Evolutionary conservation across 768 basidiomycete genomes (phyloP).

Genomic region (Termitomyces bulborhizus): DNA sequence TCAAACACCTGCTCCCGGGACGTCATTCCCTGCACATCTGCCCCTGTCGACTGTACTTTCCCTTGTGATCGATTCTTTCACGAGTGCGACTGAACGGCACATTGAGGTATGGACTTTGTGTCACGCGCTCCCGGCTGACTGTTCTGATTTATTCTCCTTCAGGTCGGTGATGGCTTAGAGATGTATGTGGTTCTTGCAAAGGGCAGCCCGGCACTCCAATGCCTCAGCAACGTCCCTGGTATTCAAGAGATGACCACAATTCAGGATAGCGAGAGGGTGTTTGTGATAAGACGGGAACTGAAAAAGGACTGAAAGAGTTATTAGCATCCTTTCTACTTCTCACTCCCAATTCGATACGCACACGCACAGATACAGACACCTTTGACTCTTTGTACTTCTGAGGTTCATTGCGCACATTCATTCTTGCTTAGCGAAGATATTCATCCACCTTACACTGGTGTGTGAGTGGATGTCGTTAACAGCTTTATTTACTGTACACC

Average conservation of each 20-base stretch:
- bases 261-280: slow-evolving; percentile 67
- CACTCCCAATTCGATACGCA: slow-evolving; percentile 10
- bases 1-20: slow-evolving; percentile 69
- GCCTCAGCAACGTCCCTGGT: slow-evolving; percentile 47
- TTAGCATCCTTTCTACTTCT: slow-evolving; percentile 5
- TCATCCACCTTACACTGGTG: background rate
- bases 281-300: slow-evolving; percentile 69
- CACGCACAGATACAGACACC: slow-evolving; percentile 16
- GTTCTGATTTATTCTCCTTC: slow-evolving; percentile 9
- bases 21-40: slow-evolving; percentile 73
- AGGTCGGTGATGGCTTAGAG: slow-evolving; percentile 96
- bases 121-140: slow-evolving; percentile 6
- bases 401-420: background rate
- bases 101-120: slow-evolving; percentile 66
- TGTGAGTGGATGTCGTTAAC: background rate
- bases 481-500: slow-evolving; percentile 1
- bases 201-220: slow-evolving; percentile 50
- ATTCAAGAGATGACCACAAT: slow-evolving; percentile 58
- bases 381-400: slow-evolving; percentile 5
- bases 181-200: slow-evolving; percentile 81
- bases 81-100: slow-evolving; percentile 95
- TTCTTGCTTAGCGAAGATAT: background rate
- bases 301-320: slow-evolving; percentile 64
- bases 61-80: slow-evolving; percentile 94
- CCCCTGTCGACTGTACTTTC: slow-evolving; percentile 74